phyloP scores from a whole-genome alignment of 1,139 yeast species.

The Magnusiomyces clavatus region DNA sequence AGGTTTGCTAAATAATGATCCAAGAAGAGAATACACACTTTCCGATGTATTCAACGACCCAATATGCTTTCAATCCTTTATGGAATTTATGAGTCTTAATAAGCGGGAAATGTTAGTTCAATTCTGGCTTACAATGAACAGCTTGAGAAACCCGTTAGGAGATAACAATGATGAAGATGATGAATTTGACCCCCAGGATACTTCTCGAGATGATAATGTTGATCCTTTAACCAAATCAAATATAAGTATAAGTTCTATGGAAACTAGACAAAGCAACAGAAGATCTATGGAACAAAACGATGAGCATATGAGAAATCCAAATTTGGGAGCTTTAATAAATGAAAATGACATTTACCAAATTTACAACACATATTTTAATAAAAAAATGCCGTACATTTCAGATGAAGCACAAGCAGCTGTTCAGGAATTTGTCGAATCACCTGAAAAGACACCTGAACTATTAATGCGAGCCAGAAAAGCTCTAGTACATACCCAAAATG shows the following conservation, averaged over 20 bases:
- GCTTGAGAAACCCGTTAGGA: constrained; percentile 65
- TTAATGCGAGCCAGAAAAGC: constrained; percentile 44
- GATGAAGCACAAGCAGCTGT: constrained; percentile 21
- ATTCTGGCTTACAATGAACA: constrained; percentile 62
- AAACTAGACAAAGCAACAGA: too few relatives aligned
- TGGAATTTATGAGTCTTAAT: constrained; percentile 48
- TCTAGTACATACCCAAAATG: constrained; percentile 49
- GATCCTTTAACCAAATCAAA: too few relatives aligned
- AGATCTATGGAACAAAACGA: background rate
- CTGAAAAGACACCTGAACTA: constrained; percentile 11
- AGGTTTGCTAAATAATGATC: constrained; percentile 16
- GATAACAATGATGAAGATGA: constrained; percentile 28
- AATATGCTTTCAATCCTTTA: constrained; percentile 43
- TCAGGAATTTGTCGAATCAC: constrained; percentile 21
- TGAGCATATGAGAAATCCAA: background rate
- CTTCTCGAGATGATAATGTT: too few relatives aligned
- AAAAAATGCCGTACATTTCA: constrained; percentile 19
- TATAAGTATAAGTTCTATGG: too few relatives aligned
- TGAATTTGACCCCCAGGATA: constrained; percentile 4
- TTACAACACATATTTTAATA: constrained; percentile 38
- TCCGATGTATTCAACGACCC: constrained; percentile 41
- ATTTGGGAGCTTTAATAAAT: constrained; percentile 11
- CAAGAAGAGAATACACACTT: constrained; percentile 33
- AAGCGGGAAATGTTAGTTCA: constrained; percentile 41
- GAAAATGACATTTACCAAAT: constrained; percentile 35